Base-by-base conservation (phyloP, 2,329 filamentous ascomycete species). In the Exophiala bonariae region DNA sequence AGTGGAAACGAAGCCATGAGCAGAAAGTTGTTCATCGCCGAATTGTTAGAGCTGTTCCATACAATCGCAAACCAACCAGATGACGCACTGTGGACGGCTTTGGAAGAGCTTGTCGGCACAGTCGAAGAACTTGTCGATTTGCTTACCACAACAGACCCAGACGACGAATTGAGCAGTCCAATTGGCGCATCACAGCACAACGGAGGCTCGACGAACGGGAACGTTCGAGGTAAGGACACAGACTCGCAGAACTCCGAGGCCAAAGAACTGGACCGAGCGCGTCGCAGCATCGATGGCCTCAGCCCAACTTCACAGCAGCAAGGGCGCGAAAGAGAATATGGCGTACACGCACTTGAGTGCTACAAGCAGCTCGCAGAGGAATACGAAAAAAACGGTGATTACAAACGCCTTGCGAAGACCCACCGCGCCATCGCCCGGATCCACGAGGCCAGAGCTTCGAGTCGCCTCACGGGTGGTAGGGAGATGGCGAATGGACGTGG, bases 331-430 rank as follows among this genome's bases (percentile, higher is more conserved):
- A 52, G 48, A 33, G 51, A 57, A 33, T 56, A 85, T 23, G 57
- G 57, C n/a, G 51, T 54, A 2, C 55, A 61, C 3, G 67, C 66
- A 20, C 72, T 99, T 33, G 79, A 83, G 4, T 89, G 89, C 3
- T 97, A 99, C 69, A 87, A 87, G 63, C 92, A 99, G 68, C 82
- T 99, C 41, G 87, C 91, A 38, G 70, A 76, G n/a, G 90, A 97
- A 67, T 99, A 97, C 64, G 90, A 96, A 70, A 82, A 79, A 57
- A 95, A 90, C 50, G 72, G 87, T 0, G 93, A 99, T 68, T 96
- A 95, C 60, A 78, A 85, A 26, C 96, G 99, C 69, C 78, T 99
- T 18, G 91, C 93, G 1, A 81, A 91, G 52, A 87, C 91, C 0
- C 86, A 96, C 66, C 80, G 90, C 50, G 90, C 92, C 5, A 96